Conservation (phyloP, 2,329 filamentous ascomycete genomes). For the Aspergillus fructus region DNA sequence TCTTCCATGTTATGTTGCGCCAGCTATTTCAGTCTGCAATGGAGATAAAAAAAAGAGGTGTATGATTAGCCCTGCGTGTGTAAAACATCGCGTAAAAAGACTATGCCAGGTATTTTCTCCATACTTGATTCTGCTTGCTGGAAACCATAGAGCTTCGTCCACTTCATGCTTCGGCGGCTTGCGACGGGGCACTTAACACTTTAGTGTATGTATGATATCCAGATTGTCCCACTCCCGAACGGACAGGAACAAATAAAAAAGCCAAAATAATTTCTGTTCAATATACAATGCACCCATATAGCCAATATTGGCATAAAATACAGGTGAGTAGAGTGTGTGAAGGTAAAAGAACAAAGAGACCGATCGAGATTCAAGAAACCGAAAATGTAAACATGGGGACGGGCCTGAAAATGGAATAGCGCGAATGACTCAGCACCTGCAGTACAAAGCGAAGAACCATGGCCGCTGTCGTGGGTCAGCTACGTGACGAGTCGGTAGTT, state of each 20-base stretch:
- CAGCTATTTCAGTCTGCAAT: slow-evolving; percentile 1
- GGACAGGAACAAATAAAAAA: neutral
- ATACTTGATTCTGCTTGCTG: slow-evolving; percentile 7
- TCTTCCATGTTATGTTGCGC: slow-evolving; percentile 37
- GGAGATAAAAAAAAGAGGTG: neutral
- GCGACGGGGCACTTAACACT: neutral
- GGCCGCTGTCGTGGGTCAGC: too few species aligned
- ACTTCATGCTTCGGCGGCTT: slow-evolving; percentile 9
- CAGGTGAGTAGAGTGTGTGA: neutral
- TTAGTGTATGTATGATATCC: neutral
- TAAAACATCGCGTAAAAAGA: neutral
- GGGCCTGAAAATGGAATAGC: neutral
- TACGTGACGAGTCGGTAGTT: too few species aligned
- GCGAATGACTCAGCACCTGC: slow-evolving; percentile 4
- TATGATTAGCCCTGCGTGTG: neutral
- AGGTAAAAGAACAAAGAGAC: neutral
- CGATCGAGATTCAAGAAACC: slow-evolving; percentile 11
- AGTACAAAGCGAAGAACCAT: neutral
- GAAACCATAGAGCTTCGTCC: slow-evolving; percentile 11
- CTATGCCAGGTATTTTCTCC: neutral
- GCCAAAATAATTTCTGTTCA: slow-evolving; percentile 9
- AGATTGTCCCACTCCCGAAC: neutral
- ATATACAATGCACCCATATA: slow-evolving; percentile 8
- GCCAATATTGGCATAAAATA: slow-evolving; percentile 13
- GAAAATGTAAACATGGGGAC: slow-evolving; percentile 28